Conservation (phyloP, 2,329 filamentous ascomycete species). For the Mycosphaerella sp. region DNA sequence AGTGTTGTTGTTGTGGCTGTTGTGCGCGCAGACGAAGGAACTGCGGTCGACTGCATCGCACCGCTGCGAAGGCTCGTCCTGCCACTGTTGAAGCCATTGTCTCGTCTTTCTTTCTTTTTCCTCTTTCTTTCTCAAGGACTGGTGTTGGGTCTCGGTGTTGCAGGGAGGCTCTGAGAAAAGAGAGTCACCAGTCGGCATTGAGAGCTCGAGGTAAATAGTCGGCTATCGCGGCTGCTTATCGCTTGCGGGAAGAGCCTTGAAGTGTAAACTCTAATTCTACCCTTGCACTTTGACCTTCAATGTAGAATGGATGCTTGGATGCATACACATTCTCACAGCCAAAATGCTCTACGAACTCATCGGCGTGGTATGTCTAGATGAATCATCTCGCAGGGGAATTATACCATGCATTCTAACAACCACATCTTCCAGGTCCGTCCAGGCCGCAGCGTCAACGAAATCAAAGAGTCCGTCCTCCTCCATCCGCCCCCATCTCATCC, state of each 20-base stretch:
- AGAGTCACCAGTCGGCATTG: not conserved
- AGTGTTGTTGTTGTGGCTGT: slow-evolving; percentile 3
- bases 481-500: slow-evolving; percentile 2
- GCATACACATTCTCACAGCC: not conserved
- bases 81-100: slow-evolving; percentile 18
- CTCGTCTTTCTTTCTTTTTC: not conserved
- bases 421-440: slow-evolving; percentile 67
- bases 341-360: slow-evolving; percentile 91
- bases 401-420: slow-evolving; percentile 13
- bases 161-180: not conserved
- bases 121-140: not conserved
- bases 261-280: too few relatives aligned
- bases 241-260: not conserved
- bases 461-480: slow-evolving; percentile 71
- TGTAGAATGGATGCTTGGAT: not conserved
- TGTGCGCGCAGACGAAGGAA: slow-evolving; percentile 23
- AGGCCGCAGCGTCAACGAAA: slow-evolving; percentile 72
- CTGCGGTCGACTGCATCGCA: slow-evolving; percentile 27
- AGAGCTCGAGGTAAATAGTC: not conserved
- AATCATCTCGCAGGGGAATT: not conserved
- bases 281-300: not conserved
- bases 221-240: not conserved
- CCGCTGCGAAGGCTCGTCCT: slow-evolving; percentile 19
- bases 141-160: not conserved
- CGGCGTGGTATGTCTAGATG: slow-evolving; percentile 64